A percentile compares a stretch with the other conserved stretches of the same genome.
Conservation (phyloP, 768 basidiomycete species). For the Filobasidium floriforme region DNA sequence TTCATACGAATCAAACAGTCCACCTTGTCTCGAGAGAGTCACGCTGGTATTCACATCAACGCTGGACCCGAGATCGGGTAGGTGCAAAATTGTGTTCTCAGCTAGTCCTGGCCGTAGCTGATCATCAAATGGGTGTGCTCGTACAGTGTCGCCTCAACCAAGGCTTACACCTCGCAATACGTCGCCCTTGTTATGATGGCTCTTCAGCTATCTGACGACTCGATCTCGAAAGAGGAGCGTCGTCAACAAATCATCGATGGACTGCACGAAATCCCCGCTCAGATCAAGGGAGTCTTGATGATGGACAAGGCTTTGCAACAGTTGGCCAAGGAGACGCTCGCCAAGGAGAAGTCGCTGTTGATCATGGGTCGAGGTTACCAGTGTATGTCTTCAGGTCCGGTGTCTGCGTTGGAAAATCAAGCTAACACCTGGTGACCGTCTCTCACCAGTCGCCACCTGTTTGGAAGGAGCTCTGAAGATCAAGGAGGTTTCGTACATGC, state of each 20-base stretch:
- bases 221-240: slow-evolving; percentile 82
- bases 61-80: slow-evolving; percentile 54
- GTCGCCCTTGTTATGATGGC: slow-evolving; percentile 97
- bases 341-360: slow-evolving; percentile 70
- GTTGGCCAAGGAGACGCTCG: slow-evolving; percentile 65
- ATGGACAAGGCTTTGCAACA: slow-evolving; percentile 69
- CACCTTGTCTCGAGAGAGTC: slow-evolving; percentile 93
- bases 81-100: background rate
- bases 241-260: slow-evolving; percentile 89
- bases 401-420: background rate
- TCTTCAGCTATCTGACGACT: slow-evolving; percentile 94
- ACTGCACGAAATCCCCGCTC: slow-evolving; percentile 76
- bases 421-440: background rate
- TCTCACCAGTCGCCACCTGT: slow-evolving; percentile 75
- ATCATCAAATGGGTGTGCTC: background rate
- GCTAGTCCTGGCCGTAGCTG: background rate
- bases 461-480: slow-evolving; percentile 98
- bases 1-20: slow-evolving; percentile 46
- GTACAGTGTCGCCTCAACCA: slow-evolving; percentile 89
- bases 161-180: slow-evolving; percentile 99
- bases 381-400: slow-evolving; percentile 33
- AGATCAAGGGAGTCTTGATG: slow-evolving; percentile 79
- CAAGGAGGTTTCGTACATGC: slow-evolving; percentile 90
- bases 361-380: slow-evolving; percentile 99
- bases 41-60: slow-evolving; percentile 99